These are phyloP conservation scores for Sporothrix dimorphospora DNA, from an alignment of 2,329 filamentous ascomycete genomes.

Conservation along the genomic window DNA sequence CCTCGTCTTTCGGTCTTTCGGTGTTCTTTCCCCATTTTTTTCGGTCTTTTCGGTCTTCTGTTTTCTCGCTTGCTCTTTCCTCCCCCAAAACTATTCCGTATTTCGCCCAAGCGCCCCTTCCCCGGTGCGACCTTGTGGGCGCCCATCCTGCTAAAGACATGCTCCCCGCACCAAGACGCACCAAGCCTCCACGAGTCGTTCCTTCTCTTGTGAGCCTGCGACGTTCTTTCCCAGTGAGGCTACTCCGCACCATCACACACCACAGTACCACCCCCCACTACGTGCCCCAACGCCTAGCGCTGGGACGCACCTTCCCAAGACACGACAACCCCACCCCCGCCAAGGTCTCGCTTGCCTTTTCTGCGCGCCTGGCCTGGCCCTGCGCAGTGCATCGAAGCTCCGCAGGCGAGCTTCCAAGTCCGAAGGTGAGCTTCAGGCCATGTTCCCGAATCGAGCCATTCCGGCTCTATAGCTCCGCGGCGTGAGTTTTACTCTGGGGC, in stretches of 20 bases:
- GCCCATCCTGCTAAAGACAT: background rate
- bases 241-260: background rate
- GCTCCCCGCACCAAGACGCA: conserved; percentile 1
- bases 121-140: background rate
- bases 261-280: background rate
- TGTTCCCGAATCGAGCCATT: conserved; percentile 24
- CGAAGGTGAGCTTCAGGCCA: background rate
- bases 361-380: background rate
- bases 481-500: background rate
- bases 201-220: background rate
- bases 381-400: conserved; percentile 12
- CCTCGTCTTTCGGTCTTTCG: conserved; percentile 10
- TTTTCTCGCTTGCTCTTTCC: background rate
- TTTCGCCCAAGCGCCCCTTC: conserved; percentile 1
- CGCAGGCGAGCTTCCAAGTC: background rate
- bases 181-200: background rate
- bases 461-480: conserved; percentile 25
- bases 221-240: conserved; percentile 4
- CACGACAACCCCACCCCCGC: conserved; percentile 14
- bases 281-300: background rate
- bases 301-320: conserved; percentile 6
- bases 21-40: conserved; percentile 1
- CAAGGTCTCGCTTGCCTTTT: background rate
- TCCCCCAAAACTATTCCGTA: conserved; percentile 5
- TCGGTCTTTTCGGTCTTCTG: background rate